Conservation (phyloP, 2,329 filamentous ascomycete genomes). For the Pezizomycotina sp. region DNA sequence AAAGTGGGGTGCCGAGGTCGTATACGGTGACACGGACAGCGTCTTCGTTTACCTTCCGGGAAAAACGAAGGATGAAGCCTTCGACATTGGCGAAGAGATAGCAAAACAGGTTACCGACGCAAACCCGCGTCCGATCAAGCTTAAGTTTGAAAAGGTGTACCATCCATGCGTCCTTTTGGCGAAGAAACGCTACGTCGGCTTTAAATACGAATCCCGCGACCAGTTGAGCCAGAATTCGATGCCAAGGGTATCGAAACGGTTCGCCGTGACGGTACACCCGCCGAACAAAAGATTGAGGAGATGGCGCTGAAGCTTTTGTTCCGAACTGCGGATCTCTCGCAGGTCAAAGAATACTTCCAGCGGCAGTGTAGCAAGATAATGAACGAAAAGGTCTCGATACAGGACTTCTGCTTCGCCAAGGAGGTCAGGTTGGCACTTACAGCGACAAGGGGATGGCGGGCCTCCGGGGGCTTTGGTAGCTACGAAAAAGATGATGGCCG, state of each 20-base stretch:
- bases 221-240: slow-evolving; percentile 79
- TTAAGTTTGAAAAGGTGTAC: slow-evolving; percentile 98
- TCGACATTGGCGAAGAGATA: slow-evolving; percentile 84
- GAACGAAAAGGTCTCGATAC: slow-evolving; percentile 68
- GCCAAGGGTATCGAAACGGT: slow-evolving; percentile 98
- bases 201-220: slow-evolving; percentile 71
- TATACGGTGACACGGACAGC: slow-evolving; percentile 95
- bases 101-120: slow-evolving; percentile 69
- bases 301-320: slow-evolving; percentile 79
- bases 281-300: slow-evolving; percentile 92
- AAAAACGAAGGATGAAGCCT: slow-evolving; percentile 71
- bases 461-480: slow-evolving; percentile 83
- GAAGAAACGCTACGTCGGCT: slow-evolving; percentile 96
- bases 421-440: slow-evolving; percentile 82
- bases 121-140: slow-evolving; percentile 81
- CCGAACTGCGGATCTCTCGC: slow-evolving; percentile 70
- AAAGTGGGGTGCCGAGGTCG: slow-evolving; percentile 85
- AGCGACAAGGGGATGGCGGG: slow-evolving; percentile 58
- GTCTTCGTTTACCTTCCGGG: slow-evolving; percentile 82
- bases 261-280: slow-evolving; percentile 80
- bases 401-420: slow-evolving; percentile 89
- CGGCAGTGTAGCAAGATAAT: slow-evolving; percentile 83
- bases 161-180: slow-evolving; percentile 84
- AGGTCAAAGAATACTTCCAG: slow-evolving; percentile 82
- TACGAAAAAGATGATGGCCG: slow-evolving; percentile 67